Evolutionary conservation across 73 alveolate species (phyloP).

Genomic region (Diophrys sp.): DNA sequence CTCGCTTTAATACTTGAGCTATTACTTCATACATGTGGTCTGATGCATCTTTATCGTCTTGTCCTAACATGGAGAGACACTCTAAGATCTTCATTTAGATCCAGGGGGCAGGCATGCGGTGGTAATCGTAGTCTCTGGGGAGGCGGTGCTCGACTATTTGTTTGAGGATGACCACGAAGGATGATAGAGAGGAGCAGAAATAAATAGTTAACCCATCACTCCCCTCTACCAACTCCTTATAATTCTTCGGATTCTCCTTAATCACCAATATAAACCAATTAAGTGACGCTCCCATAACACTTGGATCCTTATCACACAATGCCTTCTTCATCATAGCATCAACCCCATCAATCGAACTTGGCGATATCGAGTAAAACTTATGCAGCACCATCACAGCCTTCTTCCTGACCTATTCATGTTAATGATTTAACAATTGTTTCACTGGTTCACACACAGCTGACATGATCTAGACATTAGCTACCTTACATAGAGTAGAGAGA

Average conservation of each 20-base stretch:
- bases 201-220: too few relatives aligned
- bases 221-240: conserved; percentile 79
- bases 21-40: conserved; percentile 96
- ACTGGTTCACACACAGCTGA: conserved; percentile 88
- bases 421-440: conserved; percentile 78
- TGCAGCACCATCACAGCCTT: conserved; percentile 95
- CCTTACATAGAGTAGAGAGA: conserved; percentile 74
- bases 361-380: conserved; percentile 75
- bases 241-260: conserved; percentile 72
- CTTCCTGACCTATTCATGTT: conserved; percentile 93
- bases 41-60: conserved; percentile 90
- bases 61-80: conserved; percentile 84
- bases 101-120: conserved; percentile 99
- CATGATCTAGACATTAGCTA: conserved; percentile 85
- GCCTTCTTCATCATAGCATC: conserved; percentile 91
- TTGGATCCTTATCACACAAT: conserved; percentile 96
- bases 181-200: too few relatives aligned
- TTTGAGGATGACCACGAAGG: conserved; percentile 85
- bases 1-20: conserved; percentile 84
- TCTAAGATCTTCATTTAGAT: conserved; percentile 91
- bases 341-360: conserved; percentile 68
- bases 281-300: conserved; percentile 95
- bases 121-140: conserved; percentile 98
- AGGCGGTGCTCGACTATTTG: conserved; percentile 87
- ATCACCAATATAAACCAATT: conserved; percentile 83